Conservation (phyloP, 768 basidiomycete genomes). For the Hypholoma fasciculare region DNA sequence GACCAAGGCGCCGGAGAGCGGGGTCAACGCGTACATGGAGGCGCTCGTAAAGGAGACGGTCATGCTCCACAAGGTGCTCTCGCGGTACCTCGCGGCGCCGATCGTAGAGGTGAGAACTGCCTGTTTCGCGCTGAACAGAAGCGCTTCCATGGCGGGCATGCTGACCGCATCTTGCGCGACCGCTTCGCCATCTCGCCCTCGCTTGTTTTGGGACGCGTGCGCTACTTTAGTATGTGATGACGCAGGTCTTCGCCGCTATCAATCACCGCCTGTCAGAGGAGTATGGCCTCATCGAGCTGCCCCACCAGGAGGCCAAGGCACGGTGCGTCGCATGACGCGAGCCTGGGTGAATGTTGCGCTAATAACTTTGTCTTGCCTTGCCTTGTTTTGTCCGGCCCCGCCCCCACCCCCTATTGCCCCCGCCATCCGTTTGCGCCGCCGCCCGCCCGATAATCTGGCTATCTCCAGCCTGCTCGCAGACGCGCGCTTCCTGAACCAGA, state of each 20-base stretch:
- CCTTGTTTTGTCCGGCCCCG: no score
- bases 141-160: neutral
- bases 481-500: slow-evolving; percentile 73
- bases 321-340: slow-evolving; percentile 49
- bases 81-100: slow-evolving; percentile 77
- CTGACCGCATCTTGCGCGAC: slow-evolving; percentile 11
- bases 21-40: slow-evolving; percentile 89
- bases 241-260: slow-evolving; percentile 91
- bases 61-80: slow-evolving; percentile 93
- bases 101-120: slow-evolving; percentile 74
- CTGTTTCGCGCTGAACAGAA: neutral
- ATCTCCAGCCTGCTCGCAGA: slow-evolving; percentile 73
- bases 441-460: neutral
- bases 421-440: no score
- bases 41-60: slow-evolving; percentile 92
- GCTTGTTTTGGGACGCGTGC: slow-evolving; percentile 1
- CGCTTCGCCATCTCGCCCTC: neutral
- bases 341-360: no score
- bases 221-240: slow-evolving; percentile 78
- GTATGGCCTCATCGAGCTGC: slow-evolving; percentile 80
- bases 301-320: slow-evolving; percentile 80
- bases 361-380: no score
- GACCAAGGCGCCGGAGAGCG: slow-evolving; percentile 51
- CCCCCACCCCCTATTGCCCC: no score
- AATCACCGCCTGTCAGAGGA: slow-evolving; percentile 89